Conservation (phyloP, 2,329 filamentous ascomycete species). For the Cadophora luteo-olivacea region DNA sequence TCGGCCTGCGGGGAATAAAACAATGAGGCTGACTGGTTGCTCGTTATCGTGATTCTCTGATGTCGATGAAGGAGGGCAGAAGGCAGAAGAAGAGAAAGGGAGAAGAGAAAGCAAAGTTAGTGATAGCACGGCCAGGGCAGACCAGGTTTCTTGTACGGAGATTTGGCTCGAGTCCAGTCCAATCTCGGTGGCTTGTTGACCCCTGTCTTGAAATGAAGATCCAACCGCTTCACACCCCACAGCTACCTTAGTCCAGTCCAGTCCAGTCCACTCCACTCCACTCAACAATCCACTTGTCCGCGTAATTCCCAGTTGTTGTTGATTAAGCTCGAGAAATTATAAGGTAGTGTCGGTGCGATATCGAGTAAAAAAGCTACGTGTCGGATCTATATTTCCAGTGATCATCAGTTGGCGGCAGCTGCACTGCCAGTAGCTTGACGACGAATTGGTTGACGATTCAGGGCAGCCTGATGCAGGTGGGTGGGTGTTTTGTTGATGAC, state of each 20-base stretch:
- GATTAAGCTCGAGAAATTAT: neutral
- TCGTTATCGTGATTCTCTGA: neutral
- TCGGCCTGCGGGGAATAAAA: neutral
- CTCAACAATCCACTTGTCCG: neutral
- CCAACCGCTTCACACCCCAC: neutral
- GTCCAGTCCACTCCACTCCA: too few relatives aligned
- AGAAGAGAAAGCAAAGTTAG: neutral
- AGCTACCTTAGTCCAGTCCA: too few relatives aligned
- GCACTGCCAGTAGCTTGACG: neutral
- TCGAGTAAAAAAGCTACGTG: neutral
- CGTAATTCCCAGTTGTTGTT: neutral
- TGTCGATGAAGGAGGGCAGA: too few relatives aligned
- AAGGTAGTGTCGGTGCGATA: neutral
- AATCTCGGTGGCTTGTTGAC: slow-evolving; percentile 5
- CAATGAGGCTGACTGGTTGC: neutral
- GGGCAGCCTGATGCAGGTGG: neutral
- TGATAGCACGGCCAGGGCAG: slow-evolving; percentile 4
- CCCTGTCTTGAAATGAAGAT: neutral
- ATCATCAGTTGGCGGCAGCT: too few relatives aligned
- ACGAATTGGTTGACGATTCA: neutral
- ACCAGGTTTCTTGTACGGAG: slow-evolving; percentile 4
- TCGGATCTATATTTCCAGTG: neutral
- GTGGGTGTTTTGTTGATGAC: slow-evolving; percentile 10
- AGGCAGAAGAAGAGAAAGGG: too few relatives aligned
- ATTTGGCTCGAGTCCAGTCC: neutral